Base-by-base conservation (phyloP, 805 yeast species). In the Dipodascopsis uninucleata region DNA sequence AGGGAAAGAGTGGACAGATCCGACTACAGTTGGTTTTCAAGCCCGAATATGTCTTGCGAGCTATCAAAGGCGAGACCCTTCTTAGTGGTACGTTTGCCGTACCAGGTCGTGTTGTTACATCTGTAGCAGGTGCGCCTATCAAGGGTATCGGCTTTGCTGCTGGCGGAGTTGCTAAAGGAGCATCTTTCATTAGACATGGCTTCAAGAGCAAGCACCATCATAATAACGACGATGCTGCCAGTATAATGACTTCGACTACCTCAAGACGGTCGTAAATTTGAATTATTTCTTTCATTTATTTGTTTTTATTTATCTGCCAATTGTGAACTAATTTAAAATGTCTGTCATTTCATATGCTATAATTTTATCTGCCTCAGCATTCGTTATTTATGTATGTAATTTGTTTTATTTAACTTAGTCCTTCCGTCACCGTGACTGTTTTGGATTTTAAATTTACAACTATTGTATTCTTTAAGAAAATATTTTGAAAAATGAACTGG, bases 11-110 rank as follows among this genome's bases (percentile, higher is more conserved):
- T 10, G 97, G 97, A 58, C 67, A 71, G 4, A 69, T 83, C 4
- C 76, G 74, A 47, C 63, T 87, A 40, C 71, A 72, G 40, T 69
- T 82, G 43, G 62, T 73, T 2, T 88, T 87, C 69, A 71, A 74
- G 53, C 94, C 97, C 2, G 78, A 76, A 34, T 85, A 82, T 58
- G 72, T 87, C 28, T 31, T 50, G 28, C 53, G 57, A n/a, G 23
- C 45, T 28, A 37, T 38, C 20, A 33, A 31, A 24, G 56, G 54
- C 28, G 37, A 39, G 12, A 41, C 57, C 2, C 41, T 47, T 8
- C 20, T 53, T 38, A 47, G 50, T 10, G 51, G 55, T 22, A 43
- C 58, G 4, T 43, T 61, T 39, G 55, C 62, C 6, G 61, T 59
- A 36, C 62, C 63, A 20, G 68, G 64, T 8, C 68, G 69, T 36